Base-by-base conservation (phyloP, 345 rosid genomes). In the Brassica cretica region DNA sequence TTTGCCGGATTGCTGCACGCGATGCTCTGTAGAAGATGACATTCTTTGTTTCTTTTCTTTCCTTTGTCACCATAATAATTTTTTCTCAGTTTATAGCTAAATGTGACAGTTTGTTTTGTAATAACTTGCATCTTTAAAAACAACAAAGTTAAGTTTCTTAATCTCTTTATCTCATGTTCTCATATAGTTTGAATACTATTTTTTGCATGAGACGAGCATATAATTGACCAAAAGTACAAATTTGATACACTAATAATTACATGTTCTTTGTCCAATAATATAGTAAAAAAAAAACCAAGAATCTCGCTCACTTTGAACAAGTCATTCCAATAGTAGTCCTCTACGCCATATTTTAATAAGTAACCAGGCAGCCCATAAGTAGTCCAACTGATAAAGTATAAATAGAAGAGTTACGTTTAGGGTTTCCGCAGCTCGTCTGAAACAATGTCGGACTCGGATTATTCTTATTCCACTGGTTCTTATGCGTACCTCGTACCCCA, bases 1-100 rank as follows among this genome's bases (percentile, higher is more conserved):
- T 89, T 14, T 91, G 98, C 64, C 88, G 97, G 53, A 91, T 95
- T 2, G 94, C 99, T 19, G 84, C 91, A 30, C 92, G 93, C 0
- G 96, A 93, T 41, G 89, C 98, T 78, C 78, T 91, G 78, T 93
- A 87, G 87, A 56, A 19, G 21, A 19, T 19, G 21, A 78, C 18
- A 14, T 11, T 53, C 0, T 35, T 35, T 64, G 11, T 19, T 19
- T 19, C 21, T 19, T 71, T 24, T 46, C 2, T 37, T 37, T 37
- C 14, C 11, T 41, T 41, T 41, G 55, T 44, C 51, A 11, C 14
- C 51, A 11, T 11, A 9, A 44, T 12, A 11, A 5, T 44, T 11
- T 44, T 10, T 44, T 6, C 41, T 35, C 46, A 8, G 51, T 19
- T 12, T 63, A 10, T 68, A 29, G 18, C 59, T 59, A 27, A 25